Conservation (phyloP, 1,139 yeast species). For the Geotrichum australiense region DNA sequence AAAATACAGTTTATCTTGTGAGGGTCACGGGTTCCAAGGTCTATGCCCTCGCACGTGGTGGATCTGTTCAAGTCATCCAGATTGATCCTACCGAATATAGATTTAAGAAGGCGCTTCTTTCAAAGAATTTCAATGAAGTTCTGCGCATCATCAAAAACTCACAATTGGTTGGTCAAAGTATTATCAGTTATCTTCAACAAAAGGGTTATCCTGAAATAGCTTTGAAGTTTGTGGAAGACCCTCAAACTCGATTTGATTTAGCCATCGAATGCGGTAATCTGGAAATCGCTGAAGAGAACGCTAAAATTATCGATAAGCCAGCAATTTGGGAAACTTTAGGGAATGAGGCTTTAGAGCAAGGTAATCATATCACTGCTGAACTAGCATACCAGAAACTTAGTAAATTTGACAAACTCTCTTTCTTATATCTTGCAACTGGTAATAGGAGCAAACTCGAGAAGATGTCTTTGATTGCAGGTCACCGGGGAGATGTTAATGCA, state of each 20-base stretch:
- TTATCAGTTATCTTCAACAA: constrained; percentile 89
- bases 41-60: constrained; percentile 76
- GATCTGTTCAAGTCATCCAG: constrained; percentile 67
- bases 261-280: constrained; percentile 92
- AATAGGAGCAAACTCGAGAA: constrained; percentile 64
- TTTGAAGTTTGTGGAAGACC: constrained; percentile 90
- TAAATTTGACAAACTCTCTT: constrained; percentile 80
- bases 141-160: constrained; percentile 82
- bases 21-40: constrained; percentile 65
- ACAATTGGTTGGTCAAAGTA: constrained; percentile 93
- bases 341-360: constrained; percentile 82
- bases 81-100: constrained; percentile 97
- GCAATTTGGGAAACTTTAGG: constrained; percentile 78
- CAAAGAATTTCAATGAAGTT: constrained; percentile 86
- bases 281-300: constrained; percentile 82
- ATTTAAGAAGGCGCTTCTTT: constrained; percentile 87
- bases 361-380: constrained; percentile 80
- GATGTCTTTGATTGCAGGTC: constrained; percentile 87
- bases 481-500: constrained; percentile 74
- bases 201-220: constrained; percentile 89
- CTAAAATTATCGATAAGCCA: constrained; percentile 62
- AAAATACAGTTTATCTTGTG: constrained; percentile 79
- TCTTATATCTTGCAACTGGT: constrained; percentile 80
- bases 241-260: constrained; percentile 91
- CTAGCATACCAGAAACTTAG: constrained; percentile 83